Conservation (phyloP, 2,329 filamentous ascomycete genomes). For the Ophiosphaerella narmari region DNA sequence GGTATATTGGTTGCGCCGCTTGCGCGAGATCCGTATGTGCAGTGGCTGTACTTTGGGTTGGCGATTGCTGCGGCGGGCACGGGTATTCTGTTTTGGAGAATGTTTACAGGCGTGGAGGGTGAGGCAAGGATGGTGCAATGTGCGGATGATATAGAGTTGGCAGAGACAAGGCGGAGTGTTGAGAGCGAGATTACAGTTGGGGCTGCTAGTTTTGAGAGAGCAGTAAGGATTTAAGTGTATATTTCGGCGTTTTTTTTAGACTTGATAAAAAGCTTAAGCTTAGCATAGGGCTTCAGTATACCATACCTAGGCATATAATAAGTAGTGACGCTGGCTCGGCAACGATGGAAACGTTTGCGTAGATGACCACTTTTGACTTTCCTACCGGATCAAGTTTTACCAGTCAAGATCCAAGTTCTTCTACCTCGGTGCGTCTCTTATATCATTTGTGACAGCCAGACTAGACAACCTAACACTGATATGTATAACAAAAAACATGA, state of each 20-base stretch:
- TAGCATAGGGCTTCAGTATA: too few species aligned
- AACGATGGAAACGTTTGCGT: too few species aligned
- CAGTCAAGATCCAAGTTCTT: too few species aligned
- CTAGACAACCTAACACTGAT: too few species aligned
- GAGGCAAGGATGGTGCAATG: constrained; percentile 1
- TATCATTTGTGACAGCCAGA: too few species aligned
- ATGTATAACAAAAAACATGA: too few species aligned
- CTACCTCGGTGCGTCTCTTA: too few species aligned
- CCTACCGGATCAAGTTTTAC: too few species aligned
- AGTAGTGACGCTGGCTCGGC: too few species aligned
- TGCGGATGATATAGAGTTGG: constrained; percentile 22
- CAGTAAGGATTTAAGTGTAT: neutral
- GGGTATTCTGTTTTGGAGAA: constrained; percentile 59
- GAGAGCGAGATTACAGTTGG: constrained; percentile 6
- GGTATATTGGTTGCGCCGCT: constrained; percentile 65
- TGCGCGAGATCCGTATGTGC: constrained; percentile 66
- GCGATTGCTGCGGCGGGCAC: constrained; percentile 54
- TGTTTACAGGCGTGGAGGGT: constrained; percentile 46
- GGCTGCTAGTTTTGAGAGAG: neutral
- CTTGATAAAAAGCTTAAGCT: neutral
- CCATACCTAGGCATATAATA: too few species aligned
- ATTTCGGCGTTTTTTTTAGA: neutral
- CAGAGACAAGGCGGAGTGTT: neutral
- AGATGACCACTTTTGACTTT: too few species aligned
- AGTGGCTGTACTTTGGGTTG: constrained; percentile 70